Evolutionary conservation across 371 early-diverging fungal genomes (phyloP).

Genomic region (Lichtheimia hyalospora): DNA sequence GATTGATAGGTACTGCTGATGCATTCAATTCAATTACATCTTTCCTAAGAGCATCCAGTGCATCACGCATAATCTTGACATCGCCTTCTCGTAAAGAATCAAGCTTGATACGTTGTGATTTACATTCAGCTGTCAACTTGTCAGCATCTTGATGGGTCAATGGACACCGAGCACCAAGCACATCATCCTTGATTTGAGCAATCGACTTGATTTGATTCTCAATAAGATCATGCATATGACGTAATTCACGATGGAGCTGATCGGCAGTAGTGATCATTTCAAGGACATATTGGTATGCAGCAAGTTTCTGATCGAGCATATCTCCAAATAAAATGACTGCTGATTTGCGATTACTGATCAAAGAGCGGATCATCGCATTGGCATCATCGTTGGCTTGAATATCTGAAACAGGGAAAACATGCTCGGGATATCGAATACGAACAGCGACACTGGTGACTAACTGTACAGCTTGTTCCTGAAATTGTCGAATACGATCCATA

Average conservation of each 20-base stretch:
- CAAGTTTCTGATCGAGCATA: conserved; percentile 38
- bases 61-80: conserved; percentile 19
- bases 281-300: conserved; percentile 33
- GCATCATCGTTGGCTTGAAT: conserved; percentile 32
- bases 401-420: conserved; percentile 17
- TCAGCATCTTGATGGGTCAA: conserved; percentile 7
- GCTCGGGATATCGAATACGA: conserved; percentile 37
- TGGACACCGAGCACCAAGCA: conserved; percentile 29
- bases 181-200: conserved; percentile 27
- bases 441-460: conserved; percentile 29
- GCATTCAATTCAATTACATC: conserved; percentile 14
- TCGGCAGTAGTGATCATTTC: conserved; percentile 28
- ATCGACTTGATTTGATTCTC: conserved; percentile 27
- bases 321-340: conserved; percentile 34
- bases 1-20: conserved; percentile 6
- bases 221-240: conserved; percentile 26
- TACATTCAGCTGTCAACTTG: no score
- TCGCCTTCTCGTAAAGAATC: conserved; percentile 30
- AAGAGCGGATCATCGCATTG: conserved; percentile 32
- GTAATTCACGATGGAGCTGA: conserved; percentile 36
- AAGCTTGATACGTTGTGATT: conserved; percentile 19
- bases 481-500: conserved; percentile 23
- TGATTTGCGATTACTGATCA: conserved; percentile 31
- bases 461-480: conserved; percentile 34
- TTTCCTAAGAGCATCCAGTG: conserved; percentile 15